Base-by-base conservation (phyloP, 129 eudicot genomes). In the Solidago caesia region DNA sequence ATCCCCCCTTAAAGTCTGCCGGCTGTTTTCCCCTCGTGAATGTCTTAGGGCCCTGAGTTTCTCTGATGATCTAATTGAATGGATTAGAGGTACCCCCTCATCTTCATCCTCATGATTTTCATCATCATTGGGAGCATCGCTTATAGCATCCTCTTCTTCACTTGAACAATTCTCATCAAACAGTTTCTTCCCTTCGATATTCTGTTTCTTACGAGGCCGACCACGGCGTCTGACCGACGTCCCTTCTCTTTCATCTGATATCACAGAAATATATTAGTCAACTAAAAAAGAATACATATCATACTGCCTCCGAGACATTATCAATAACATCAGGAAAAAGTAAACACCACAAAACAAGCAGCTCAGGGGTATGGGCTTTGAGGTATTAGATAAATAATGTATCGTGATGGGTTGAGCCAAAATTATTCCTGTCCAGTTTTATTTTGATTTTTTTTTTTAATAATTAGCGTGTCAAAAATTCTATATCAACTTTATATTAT, bases 91-190 rank as follows among this genome's bases (percentile, higher is more conserved):
- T 4, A 82, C 80, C 63, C 87, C 87, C n/a, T 88, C 91, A 48
- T 91, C 98, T 56, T 90, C 92, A 57, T 87, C 82, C 62, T 90
- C 91, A 46, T 78, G 85, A 25, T 84, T 84, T 29, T 79, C 87
- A 44, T 81, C 87, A 33, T 85, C 92, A 49, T 84, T 90, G 69
- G 90, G 92, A 16, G 90, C 85, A 33, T 57, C 81, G 70, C 93
- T 82, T 53, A 91, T 87, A 25, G 85, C 72, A 56, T 79, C 99
- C 77, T 92, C 98, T 0, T 91, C 99, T 63, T 85, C 99, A 75
- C 97, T 91, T 45, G 97, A 88, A 68, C 80, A 85, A 39, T 89
- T 87, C 75, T 87, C 99, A 68, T 81, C 94, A 75, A 91, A 95
- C 52, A 91, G 88, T 77, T 87, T 89, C 80, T 89, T 95, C 51